Evolutionary conservation across 208 protist species (phyloP), one percentile per base, ranked within the genome.

Genomic region (Tritrichomonas foetus): DNA sequence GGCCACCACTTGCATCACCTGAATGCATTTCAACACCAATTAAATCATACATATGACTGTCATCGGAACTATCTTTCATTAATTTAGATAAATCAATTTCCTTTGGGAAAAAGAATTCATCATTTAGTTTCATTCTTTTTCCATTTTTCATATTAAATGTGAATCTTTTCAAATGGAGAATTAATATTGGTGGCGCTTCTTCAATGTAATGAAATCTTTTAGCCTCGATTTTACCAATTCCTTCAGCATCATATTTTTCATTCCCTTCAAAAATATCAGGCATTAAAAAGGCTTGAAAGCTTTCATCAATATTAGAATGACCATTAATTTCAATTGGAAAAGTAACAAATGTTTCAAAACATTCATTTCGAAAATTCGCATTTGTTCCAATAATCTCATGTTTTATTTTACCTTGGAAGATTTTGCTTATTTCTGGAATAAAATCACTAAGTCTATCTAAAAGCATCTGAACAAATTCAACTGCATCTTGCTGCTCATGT

Each of bases 401-500:
- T 22, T 39, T 39, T 8, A 89, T 89, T 50, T 53, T n/a, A 5
- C 78, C 78, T 57, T 89, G 33, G 36, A 89, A 89, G 3, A 57
- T 25, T 8, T 53, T 16, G 1, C 11, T 39, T 16, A 47, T n/a
- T 11, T 8, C 20, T 16, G 78, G 78, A 61, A 89, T 53, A 11
- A 39, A 9, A 57, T 89, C 47, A 47, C 44, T 89, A 5, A 89
- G 3, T 20, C 47, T 20, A 39, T 89, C 47, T 13, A 89, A 9
- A 13, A 89, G 22, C 22, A 47, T 27, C 57, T 89, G 78, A 53
- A 89, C 3, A 57, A 89, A 89, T 57, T 89, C 78, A 16, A 57
- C 78, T n/a, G 78, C 78, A 50, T 89, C 78, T 57, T 89, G 78
- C 27, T 89, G 78, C 78, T 57, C 11, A 20, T 55, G 16, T 33